Base-by-base conservation (phyloP, 139 green algal species). In the Trebouxia sp. region DNA sequence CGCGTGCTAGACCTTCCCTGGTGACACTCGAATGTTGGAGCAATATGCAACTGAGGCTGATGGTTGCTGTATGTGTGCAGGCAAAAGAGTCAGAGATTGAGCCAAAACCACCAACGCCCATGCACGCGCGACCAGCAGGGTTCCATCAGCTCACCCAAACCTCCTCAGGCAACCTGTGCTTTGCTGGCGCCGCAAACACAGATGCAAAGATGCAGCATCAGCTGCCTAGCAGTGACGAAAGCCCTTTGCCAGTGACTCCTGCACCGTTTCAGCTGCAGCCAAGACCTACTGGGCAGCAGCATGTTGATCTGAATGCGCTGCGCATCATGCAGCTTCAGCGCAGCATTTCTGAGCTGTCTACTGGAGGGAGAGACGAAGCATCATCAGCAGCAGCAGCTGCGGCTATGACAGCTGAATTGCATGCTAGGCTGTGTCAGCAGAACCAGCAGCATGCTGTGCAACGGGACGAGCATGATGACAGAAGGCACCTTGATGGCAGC, bases 251-350 rank as follows among this genome's bases (percentile, higher is more conserved):
- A 9, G 14, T 45, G 15, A 72, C 62, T 5, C 62, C 62, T 45
- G 62, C 11, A 10, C 3, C 62, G 8, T 72, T 72, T 41, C 62
- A 72, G 62, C 62, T 72, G 62, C 62, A 72, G 62, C 62, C 62
- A 22, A 72, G 37, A 10, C 62, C 62, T 26, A 45, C 35, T 45
- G 62, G 32, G 32, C 37, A 41, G 62, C 62, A 72, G 62, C 12
- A 26, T 72, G 35, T 72, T 7, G 62, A 72, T 35, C 42, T 72
- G 1, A 45, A 45, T 35, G 43, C 32, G 3, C 32, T 72, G 62
- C 62, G 62, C 32, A 72, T 72, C 62, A 72, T 72, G 62, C 62
- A 72, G 62, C 35, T 72, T 15, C 32, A n/a, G 62, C 62, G 62
- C 15, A 72, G 32, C 62, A 72, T 43, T 72, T 72, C 62, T 45